Evolutionary conservation across 495 filamentous ascomycete genomes (phyloP), one percentile per base, ranked within the genome.

Genomic region (Lepidopterella palustris): DNA sequence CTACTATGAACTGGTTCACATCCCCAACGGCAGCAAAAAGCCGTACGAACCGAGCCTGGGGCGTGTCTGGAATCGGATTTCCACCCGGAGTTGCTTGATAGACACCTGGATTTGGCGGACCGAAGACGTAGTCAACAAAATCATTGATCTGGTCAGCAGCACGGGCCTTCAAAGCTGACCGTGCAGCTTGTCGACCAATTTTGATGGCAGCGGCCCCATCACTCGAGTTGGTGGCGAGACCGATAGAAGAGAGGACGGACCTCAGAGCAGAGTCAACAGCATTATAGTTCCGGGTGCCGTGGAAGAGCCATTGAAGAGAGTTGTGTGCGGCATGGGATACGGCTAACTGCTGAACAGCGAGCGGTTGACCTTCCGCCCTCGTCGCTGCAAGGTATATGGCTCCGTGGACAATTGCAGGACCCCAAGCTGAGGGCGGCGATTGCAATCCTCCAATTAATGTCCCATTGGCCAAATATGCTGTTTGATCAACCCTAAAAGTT

Each of bases 251-350:
- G 45, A 72, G 56, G 18, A 74, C 58, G 31, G 62, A 48, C 18
- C 65, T 63, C 20, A 74, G 64, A 0, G 62, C 45, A 3, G 71
- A 57, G 40, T 73, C 57, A 9, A 66, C 62, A 2, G 66, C 53
- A 24, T 35, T 55, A 57, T 71, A 73, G 45, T 62, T 62, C 9
- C 71, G 66, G 9, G 70, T 73, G 24, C 71, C 72, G 35, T 74
- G 72, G 67, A 72, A 74, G 20, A 63, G 53, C 68, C 70, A 74
- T 42, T 65, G 53, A 0, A 72, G 62, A 55, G 67, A 32, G 45
- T 74, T 65, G 64, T 74, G 72, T 3, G 72, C 72, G 10, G 72
- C 72, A 60, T 74, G 71, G 6, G 72, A 74, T 35, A 73, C 63
- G 39, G 72, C 71, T n/a, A 74, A 63, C 61, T 74, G 72, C 53